Evolutionary conservation across 1,284 basidiomycete genomes (phyloP).

Genomic region (Apiotrichum montevideense): DNA sequence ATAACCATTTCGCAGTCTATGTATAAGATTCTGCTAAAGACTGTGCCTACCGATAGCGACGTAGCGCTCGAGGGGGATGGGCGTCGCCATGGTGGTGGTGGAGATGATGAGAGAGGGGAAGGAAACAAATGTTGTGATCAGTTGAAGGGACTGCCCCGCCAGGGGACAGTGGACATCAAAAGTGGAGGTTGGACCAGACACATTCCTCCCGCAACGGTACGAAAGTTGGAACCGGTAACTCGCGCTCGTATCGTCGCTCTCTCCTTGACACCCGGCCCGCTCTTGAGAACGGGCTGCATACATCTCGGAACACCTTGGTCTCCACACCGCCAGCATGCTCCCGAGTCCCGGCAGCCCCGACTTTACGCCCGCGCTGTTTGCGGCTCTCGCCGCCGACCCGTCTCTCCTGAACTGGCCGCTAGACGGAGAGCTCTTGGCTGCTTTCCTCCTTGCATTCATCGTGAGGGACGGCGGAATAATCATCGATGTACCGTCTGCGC

Average conservation of each 20-base stretch:
- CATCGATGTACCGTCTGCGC: constrained; percentile 20
- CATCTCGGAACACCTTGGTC: no score
- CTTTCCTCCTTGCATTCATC: constrained; percentile 29
- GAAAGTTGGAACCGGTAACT: no score
- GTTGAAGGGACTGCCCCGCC: no score
- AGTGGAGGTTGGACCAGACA: background rate
- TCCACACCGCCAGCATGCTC: background rate
- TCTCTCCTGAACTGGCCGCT: constrained; percentile 22
- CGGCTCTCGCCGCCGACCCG: constrained; percentile 1
- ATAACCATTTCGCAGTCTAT: constrained; percentile 43
- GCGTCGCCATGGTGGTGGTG: background rate
- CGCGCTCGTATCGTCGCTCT: no score
- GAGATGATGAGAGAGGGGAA: background rate
- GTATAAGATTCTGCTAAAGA: background rate
- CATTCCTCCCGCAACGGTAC: no score
- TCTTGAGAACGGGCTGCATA: no score
- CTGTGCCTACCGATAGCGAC: constrained; percentile 28
- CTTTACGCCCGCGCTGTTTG: constrained; percentile 7
- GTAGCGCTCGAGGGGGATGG: constrained; percentile 22
- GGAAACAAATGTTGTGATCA: background rate
- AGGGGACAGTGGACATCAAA: background rate
- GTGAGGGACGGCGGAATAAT: constrained; percentile 33
- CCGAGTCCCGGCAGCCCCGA: constrained; percentile 7
- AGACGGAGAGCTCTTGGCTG: constrained; percentile 28
- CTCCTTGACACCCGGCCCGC: no score